Evolutionary conservation across 352 stramenopile genomes (phyloP), one percentile per base, ranked within the genome.

Genomic region (Phytophthora colocasiae): DNA sequence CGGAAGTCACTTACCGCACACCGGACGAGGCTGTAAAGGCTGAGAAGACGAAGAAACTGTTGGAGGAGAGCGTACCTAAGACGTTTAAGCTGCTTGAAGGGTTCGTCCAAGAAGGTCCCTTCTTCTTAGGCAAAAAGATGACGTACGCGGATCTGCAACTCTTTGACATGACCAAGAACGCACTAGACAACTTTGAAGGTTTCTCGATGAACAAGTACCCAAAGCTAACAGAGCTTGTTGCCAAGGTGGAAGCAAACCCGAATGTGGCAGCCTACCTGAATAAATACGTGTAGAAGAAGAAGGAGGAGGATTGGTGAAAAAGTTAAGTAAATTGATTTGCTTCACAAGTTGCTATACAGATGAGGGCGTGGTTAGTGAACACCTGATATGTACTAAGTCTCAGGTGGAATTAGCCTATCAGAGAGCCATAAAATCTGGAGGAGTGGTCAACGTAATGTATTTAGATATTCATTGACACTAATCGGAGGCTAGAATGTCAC

Each of bases 141-240:
- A 81, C 69, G 67, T 74, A 68, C 34, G 77, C 79, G 1, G 85
- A 93, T 53, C n/a, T 93, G 14, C 73, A 79, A 9, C 48, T 88
- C 7, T 85, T 86, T 22, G 76, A 90, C 47, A 3, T 88, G n/a
- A 58, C 75, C 22, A 64, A 59, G 22, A 90, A 90, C 66, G 64
- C 41, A 24, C 55, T 90, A 6, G 60, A 39, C 15, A 56, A 56
- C 26, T 81, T 81, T 39, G 46, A 47, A n/a, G 66, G 43, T 0
- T 82, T 87, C 24, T 71, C 61, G n/a, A 32, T 81, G 12, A 50
- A 53, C 8, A 43, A 52, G 49, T 91, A 77, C 65, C 68, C 84
- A 0, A 86, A 91, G 58, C 66, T 91, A 0, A 45, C 68, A 19
- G 63, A 46, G 7, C 67, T 91, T 4, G 44, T 86, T 9, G 56